Base-by-base conservation (phyloP, 176 grass and related monocot species). In the Juncus inflexus region DNA sequence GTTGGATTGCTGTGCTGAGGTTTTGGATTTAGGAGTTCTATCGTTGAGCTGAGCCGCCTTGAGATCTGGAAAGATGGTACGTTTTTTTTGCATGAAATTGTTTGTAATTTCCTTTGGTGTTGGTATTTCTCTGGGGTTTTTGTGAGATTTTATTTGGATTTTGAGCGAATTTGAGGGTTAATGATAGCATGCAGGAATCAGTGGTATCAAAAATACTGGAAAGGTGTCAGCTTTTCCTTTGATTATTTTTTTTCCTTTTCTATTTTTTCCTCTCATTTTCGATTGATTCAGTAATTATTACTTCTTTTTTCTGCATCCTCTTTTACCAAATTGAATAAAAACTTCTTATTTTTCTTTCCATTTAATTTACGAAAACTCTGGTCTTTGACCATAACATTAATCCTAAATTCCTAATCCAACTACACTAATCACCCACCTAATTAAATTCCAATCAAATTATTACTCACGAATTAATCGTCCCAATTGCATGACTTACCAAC, bases 31-130 rank as follows among this genome's bases (percentile, higher is more conserved):
- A 45, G 15, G 13, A 43, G 12, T 58, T 45, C 51, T 52, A 3
- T 42, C 3, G 54, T 9, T 71, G 39, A 52, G 54, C 54, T 71
- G 68, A 71, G 73, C 58, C 61, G 60, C 73, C 73, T 45, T 28
- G 59, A 76, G 73, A 76, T 76, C 73, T 76, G 37, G 12, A 8
- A 36, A 59, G 42, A 76, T 76, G 73, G 73, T 76, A 76, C 73
- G 62, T 36, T 60, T 54, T 65, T 70, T 70, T 14, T 71, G 19
- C 12, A 28, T 68, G 9, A 14, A 15, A 10, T 67, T 62, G 9
- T 38, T 58, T 42, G 60, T 63, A 35, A 63, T 36, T 63, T 12
- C 60, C 3, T 35, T 14, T 0, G 19, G 35, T 12, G 35, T 63
- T 63, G 0, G 15, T 19, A 38, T 40, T 11, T 35, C 35, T 63